Evolutionary conservation across 1,139 yeast species (phyloP).

Genomic region (Sugiyamaella grinbergsii): DNA sequence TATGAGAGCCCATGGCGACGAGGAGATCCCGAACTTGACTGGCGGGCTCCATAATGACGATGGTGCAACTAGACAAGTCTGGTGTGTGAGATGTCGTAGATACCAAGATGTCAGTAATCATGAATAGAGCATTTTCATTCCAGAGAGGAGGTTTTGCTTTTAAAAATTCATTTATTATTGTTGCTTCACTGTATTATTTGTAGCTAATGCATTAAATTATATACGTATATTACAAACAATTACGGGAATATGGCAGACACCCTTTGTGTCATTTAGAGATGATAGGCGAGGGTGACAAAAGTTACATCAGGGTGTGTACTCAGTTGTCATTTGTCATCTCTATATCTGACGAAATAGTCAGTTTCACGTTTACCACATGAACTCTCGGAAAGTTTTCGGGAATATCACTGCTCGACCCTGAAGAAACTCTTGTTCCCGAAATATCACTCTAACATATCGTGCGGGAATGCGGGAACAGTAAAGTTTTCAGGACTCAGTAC

Average conservation of each 20-base stretch:
- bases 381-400: no score
- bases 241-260: background rate
- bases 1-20: slow-evolving; percentile 39
- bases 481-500: no score
- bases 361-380: no score
- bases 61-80: slow-evolving; percentile 30
- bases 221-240: background rate
- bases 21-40: slow-evolving; percentile 32
- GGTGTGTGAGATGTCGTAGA: slow-evolving; percentile 40
- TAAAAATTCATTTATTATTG: background rate
- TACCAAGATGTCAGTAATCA: slow-evolving; percentile 28
- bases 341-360: no score
- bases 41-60: slow-evolving; percentile 22
- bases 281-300: no score
- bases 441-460: no score
- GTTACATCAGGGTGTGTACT: no score
- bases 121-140: slow-evolving; percentile 1
- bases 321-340: no score
- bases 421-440: no score
- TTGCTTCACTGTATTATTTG: slow-evolving; percentile 6
- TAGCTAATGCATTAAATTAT: slow-evolving; percentile 7
- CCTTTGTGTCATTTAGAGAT: no score
- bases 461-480: no score
- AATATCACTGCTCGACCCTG: no score
- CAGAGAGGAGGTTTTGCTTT: background rate